Base-by-base conservation (phyloP, 352 stramenopile species). In the Globisporangium camurandrum region DNA sequence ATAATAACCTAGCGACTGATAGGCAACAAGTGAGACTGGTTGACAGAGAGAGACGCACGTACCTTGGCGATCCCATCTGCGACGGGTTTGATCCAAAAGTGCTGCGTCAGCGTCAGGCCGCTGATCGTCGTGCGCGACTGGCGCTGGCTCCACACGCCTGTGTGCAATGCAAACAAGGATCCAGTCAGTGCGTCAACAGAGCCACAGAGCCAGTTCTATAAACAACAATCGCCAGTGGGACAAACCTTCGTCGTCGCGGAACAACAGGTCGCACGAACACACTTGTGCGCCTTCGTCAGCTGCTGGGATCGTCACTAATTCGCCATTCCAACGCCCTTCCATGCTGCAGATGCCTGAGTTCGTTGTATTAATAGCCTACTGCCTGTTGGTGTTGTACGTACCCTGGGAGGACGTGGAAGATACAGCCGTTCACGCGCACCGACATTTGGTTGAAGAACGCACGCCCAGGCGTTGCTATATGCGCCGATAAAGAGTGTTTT, bases 51-150 rank as follows among this genome's bases (percentile, higher is more conserved):
- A 36, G 11, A 28, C 20, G 22, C 50, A 11, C 19, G 22, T 46
- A 75, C 70, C 66, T 94, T 94, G 36, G 90, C 54, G 46, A 94
- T 92, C 20, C 83, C 79, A 56, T 94, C 83, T 4, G 83, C 73
- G n/a, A 89, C 80, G 17, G 83, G 80, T 43, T 85, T 88, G 60
- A 94, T 89, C 83, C 83, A 94, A 50, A 82, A 92, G 63, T 94
- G 81, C 66, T 93, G 80, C 51, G 77, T 94, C 30, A 82, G 80
- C 1, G 83, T 91, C 46, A 94, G 71, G 0, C 83, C 83, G 39
- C 67, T 91, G 66, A 94, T 90, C 19, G 83, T 91, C 31, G 83
- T 94, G 38, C 80, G 66, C 43, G 82, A 90, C 60, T 91, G 78
- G 33, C 83, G 83, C 52, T 89, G 80, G 51, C 82, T 91, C 83